These are phyloP conservation scores for Paraglomus occultum DNA, from an alignment of 192 early-diverging fungal genomes.

Conservation along the genomic window DNA sequence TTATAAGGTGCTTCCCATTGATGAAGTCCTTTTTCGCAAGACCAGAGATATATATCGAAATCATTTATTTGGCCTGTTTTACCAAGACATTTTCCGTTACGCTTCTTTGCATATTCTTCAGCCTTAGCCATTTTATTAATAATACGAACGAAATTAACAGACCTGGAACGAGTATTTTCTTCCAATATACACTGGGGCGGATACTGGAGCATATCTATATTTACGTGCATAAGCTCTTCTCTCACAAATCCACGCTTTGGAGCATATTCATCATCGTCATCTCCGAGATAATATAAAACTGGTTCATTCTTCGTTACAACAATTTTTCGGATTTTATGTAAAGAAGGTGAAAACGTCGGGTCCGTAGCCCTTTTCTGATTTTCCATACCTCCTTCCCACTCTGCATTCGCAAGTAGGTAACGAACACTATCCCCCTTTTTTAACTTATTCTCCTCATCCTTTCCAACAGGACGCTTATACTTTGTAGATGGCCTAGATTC, in stretches of 20 bases:
- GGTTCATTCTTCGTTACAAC: constrained; percentile 4
- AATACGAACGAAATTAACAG: constrained; percentile 7
- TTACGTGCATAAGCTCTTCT: constrained; percentile 3
- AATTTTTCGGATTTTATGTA: neutral
- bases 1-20: constrained; percentile 8
- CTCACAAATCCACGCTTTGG: neutral
- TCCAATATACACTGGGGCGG: constrained; percentile 8
- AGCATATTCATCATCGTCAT: neutral
- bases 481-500: too few relatives aligned
- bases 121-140: constrained; percentile 13
- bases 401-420: constrained; percentile 8
- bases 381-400: constrained; percentile 4
- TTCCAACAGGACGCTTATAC: too few relatives aligned
- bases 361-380: neutral
- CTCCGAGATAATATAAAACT: constrained; percentile 11
- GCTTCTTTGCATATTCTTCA: neutral
- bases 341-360: neutral
- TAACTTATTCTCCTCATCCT: constrained; percentile 10
- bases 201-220: neutral
- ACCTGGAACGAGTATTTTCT: constrained; percentile 5
- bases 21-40: neutral
- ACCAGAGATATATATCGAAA: constrained; percentile 5
- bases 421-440: constrained; percentile 6
- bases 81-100: neutral
- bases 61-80: constrained; percentile 21